Evolutionary conservation across 305 asterid genomes (phyloP).

Genomic region (Ilex paraguariensis): DNA sequence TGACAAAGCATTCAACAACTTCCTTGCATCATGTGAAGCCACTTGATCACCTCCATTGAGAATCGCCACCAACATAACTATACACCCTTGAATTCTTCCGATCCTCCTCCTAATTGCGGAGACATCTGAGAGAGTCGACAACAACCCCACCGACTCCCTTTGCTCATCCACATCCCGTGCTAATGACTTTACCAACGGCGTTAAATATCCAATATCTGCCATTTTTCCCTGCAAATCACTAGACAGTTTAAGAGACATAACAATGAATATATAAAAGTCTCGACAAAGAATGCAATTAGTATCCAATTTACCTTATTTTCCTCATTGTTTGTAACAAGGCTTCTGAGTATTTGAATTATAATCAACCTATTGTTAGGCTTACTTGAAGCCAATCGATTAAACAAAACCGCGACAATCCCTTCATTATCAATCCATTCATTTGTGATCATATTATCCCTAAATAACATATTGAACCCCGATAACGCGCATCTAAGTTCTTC

Average conservation of each 20-base stretch:
- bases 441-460: constrained; percentile 39
- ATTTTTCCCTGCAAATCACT: constrained; percentile 69
- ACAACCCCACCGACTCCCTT: constrained; percentile 69
- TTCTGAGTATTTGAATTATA: constrained; percentile 44
- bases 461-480: constrained; percentile 31
- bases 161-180: constrained; percentile 56
- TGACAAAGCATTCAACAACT: constrained; percentile 53
- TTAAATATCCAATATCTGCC: constrained; percentile 46
- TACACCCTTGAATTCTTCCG: constrained; percentile 75
- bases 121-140: constrained; percentile 42
- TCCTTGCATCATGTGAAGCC: constrained; percentile 54
- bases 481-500: constrained; percentile 44
- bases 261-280: neutral
- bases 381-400: constrained; percentile 36
- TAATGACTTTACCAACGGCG: constrained; percentile 58
- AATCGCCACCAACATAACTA: constrained; percentile 70
- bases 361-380: constrained; percentile 39
- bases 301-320: constrained; percentile 52
- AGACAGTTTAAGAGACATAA: constrained; percentile 17
- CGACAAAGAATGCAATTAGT: neutral
- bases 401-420: constrained; percentile 38
- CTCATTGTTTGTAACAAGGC: constrained; percentile 28
- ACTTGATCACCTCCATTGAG: constrained; percentile 48
- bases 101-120: constrained; percentile 42
- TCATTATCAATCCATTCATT: constrained; percentile 38